Base-by-base conservation (phyloP, 495 filamentous ascomycete genomes). In the Tuber brumale region DNA sequence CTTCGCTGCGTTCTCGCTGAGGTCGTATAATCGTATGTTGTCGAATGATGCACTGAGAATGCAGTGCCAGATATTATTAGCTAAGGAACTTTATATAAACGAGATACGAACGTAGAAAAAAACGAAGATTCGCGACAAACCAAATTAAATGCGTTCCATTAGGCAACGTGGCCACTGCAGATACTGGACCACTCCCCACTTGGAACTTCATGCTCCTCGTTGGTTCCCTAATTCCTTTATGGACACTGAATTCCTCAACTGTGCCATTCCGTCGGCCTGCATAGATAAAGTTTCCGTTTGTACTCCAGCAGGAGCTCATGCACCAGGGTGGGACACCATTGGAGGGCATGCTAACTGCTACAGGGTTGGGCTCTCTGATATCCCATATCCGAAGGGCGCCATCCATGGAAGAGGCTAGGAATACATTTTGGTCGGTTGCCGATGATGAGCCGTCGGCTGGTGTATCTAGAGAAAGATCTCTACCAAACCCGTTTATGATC, bases 291-390 rank as follows among this genome's bases (percentile, higher is more conserved):
- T 99, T 97, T 39, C 95, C 95, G 84, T 97, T 92, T 2, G 94
- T 94, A 76, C 91, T 94, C 95, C 96, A 99, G 85, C 93, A 96
- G n/a, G 93, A 94, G 77, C 91, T 93, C 91, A 97, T 98, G 84
- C 94, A 97, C 96, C 96, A 99, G 16, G 94, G 95, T 4, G 95
- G 94, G 9, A 91, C 90, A 72, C 92, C 91, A 70, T 79, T 79
- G 12, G 74, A 70, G 37, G 85, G 87, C 18, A 87, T 86, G n/a
- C n/a, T n/a, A n/a, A n/a, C n/a, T n/a, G n/a, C n/a, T n/a, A n/a
- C n/a, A n/a, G n/a, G n/a, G n/a, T 90, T 88, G 19, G 88, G 89
- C 77, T 91, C 88, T 27, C 95, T 89, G 61, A 94, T 89, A 83
- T 99, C 95, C 95, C 95, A 99, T 75, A 99, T 86, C 37, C 92